Conservation (phyloP, 345 rosid species). For the Populus euphratica region DNA sequence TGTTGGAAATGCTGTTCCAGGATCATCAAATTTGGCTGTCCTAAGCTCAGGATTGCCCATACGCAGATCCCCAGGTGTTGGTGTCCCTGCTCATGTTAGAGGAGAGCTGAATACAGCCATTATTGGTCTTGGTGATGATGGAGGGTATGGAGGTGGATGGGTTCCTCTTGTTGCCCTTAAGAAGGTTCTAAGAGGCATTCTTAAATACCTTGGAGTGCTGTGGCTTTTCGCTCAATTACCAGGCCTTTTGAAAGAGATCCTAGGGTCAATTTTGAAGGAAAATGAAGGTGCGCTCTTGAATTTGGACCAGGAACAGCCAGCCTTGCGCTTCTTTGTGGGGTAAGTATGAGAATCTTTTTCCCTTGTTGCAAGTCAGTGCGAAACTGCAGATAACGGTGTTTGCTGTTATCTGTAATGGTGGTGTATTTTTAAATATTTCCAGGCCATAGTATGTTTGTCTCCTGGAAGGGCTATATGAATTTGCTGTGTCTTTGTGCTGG, state of each 20-base stretch:
- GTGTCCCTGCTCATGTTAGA: conserved; percentile 86
- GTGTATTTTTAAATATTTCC: neutral
- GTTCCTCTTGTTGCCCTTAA: conserved; percentile 99
- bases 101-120: conserved; percentile 96
- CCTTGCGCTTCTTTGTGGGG: conserved; percentile 98
- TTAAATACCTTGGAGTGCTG: conserved; percentile 93
- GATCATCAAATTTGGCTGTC: conserved; percentile 56
- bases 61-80: conserved; percentile 74
- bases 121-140: conserved; percentile 98
- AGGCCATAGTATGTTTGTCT: neutral
- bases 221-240: conserved; percentile 97
- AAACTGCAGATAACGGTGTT: neutral
- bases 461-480: neutral
- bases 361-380: neutral
- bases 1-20: conserved; percentile 57
- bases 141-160: conserved; percentile 99
- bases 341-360: conserved; percentile 26
- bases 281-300: conserved; percentile 93
- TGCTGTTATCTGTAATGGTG: neutral
- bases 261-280: conserved; percentile 89
- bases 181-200: conserved; percentile 93
- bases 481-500: neutral
- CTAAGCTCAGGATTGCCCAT: conserved; percentile 63
- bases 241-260: conserved; percentile 83
- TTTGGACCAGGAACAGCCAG: conserved; percentile 98